A percentile compares a stretch with the other conserved stretches of the same genome.
These are phyloP conservation scores for Symbiodinium pilosum DNA, from an alignment of 73 alveolate species.

Conservation along the genomic window DNA sequence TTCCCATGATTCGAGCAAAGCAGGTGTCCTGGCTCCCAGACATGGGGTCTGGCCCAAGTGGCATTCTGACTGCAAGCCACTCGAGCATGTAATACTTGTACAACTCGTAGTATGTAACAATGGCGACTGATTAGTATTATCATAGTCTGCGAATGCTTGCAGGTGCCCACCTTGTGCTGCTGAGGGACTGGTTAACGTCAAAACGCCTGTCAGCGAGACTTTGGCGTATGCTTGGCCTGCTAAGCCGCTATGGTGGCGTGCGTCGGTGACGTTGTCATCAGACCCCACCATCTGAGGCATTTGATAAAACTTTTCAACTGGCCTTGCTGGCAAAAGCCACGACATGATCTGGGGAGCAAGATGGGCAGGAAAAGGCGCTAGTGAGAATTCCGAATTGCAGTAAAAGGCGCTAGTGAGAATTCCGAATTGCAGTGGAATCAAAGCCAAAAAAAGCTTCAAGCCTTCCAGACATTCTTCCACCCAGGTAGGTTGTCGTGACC, in stretches of 20 bases:
- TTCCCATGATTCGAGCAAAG: too few species aligned
- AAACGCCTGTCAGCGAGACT: background rate
- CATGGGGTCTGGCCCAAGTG: background rate
- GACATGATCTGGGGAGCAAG: background rate
- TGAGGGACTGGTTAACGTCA: background rate
- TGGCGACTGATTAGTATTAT: too few species aligned
- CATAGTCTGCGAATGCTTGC: too few species aligned
- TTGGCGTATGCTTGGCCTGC: background rate
- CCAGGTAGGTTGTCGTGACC: slow-evolving; percentile 57
- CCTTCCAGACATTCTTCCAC: too few species aligned
- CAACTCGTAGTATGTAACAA: too few species aligned
- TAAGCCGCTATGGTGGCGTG: background rate
- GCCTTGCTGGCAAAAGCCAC: background rate
- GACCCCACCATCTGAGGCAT: background rate
- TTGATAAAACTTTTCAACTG: background rate
- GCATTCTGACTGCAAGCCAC: background rate
- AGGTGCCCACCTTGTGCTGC: too few species aligned
- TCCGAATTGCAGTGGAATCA: background rate
- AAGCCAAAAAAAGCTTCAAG: background rate
- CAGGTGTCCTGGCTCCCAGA: background rate
- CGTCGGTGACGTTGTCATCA: background rate
- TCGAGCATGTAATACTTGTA: too few species aligned
- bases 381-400: background rate
- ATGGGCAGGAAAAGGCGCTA: background rate
- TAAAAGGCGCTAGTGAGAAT: background rate